These are phyloP conservation scores for Omphalea diandra DNA, from an alignment of 441 rosid genomes.

Conservation along the genomic window DNA sequence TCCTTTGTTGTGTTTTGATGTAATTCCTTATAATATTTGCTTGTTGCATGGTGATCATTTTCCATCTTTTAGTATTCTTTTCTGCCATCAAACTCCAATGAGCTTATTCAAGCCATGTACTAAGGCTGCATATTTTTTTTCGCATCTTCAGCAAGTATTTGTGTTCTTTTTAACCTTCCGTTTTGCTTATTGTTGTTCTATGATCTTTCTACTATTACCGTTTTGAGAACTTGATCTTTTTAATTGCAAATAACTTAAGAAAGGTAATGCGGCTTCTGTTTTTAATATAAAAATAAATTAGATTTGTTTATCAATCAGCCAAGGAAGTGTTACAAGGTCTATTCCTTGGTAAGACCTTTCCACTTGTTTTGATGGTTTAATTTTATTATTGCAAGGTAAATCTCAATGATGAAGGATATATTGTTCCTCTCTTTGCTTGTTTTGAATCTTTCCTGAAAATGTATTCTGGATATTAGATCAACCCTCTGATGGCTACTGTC, in stretches of 20 bases:
- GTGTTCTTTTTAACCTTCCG: not conserved
- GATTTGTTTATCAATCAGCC: not conserved
- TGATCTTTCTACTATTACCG: not conserved
- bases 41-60: slow-evolving; percentile 1
- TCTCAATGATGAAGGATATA: not conserved
- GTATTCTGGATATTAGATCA: slow-evolving; percentile 4
- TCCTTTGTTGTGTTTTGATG: not conserved
- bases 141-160: not conserved
- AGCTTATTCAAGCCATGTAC: not conserved
- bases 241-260: not conserved
- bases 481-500: not conserved
- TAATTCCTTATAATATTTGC: not conserved
- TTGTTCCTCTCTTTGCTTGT: not conserved
- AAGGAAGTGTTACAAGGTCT: not conserved
- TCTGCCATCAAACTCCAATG: not conserved
- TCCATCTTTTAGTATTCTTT: not conserved
- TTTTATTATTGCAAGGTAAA: not conserved
- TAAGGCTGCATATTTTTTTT: not conserved
- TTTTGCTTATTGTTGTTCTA: not conserved
- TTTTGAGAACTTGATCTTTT: slow-evolving; percentile 1
- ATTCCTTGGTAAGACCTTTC: not conserved
- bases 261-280: slow-evolving; percentile 1
- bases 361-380: not conserved
- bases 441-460: not conserved
- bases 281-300: not conserved